Conservation (phyloP, 2,329 filamentous ascomycete species). For the Chaetomium globosum region DNA sequence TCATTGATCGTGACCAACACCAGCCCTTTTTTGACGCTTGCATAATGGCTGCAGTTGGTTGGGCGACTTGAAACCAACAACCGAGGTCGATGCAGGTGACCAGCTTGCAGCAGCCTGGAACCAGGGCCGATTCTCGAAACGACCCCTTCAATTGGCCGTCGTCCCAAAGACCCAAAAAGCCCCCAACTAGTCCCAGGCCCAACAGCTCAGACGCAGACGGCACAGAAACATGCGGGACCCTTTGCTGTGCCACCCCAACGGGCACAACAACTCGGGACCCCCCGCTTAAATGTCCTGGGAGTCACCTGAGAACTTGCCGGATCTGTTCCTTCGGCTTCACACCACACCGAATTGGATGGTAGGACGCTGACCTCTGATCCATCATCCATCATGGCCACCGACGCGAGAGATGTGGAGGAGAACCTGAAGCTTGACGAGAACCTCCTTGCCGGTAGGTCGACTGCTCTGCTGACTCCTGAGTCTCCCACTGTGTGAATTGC, state of each 20-base stretch:
- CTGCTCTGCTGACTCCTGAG: too few relatives aligned
- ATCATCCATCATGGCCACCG: constrained; percentile 26
- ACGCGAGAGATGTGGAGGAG: constrained; percentile 26
- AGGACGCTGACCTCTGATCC: background rate
- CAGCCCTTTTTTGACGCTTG: background rate
- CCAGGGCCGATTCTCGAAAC: constrained; percentile 19
- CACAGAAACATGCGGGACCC: background rate
- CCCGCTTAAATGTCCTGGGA: constrained; percentile 3
- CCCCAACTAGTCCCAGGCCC: constrained; percentile 13
- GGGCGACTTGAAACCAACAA: constrained; percentile 20
- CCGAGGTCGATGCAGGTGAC: constrained; percentile 17
- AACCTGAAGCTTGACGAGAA: constrained; percentile 31
- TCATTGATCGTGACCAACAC: background rate
- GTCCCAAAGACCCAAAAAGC: constrained; percentile 1
- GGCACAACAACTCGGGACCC: background rate
- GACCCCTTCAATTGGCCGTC: constrained; percentile 25
- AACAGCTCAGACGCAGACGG: constrained; percentile 16
- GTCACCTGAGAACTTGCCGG: constrained; percentile 5
- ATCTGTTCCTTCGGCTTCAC: background rate
- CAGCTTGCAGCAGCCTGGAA: background rate
- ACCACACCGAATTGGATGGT: background rate
- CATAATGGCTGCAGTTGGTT: constrained; percentile 15
- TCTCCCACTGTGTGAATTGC: background rate
- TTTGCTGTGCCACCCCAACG: constrained; percentile 18
- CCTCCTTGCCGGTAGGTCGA: constrained; percentile 27